Evolutionary conservation across 2,329 filamentous ascomycete genomes (phyloP).

Genomic region (Trichoderma gracile): DNA sequence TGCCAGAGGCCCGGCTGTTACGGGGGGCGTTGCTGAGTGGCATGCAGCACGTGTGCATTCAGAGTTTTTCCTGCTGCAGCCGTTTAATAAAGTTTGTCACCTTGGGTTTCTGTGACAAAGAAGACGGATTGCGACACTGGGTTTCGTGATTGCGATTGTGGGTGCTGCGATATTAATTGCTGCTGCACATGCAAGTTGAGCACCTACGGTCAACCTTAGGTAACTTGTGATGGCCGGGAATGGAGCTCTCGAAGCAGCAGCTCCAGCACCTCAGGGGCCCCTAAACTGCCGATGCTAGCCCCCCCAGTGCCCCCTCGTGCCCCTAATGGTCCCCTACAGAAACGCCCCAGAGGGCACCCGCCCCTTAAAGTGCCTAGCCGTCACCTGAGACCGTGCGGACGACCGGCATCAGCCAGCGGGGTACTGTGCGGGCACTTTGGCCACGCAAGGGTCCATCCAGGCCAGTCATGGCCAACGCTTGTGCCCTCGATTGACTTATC

Average conservation of each 20-base stretch:
- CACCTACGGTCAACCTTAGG: no score
- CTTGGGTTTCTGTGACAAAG: neutral
- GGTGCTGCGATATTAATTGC: neutral
- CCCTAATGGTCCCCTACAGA: neutral
- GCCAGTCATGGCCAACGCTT: conserved; percentile 3
- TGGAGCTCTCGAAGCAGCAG: neutral
- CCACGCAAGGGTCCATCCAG: conserved; percentile 6
- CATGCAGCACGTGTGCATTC: conserved; percentile 7
- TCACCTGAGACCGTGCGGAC: conserved; percentile 20
- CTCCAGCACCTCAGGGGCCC: neutral
- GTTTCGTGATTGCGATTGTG: neutral
- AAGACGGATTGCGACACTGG: neutral
- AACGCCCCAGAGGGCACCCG: neutral
- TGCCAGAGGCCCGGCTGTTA: neutral
- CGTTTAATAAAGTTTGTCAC: neutral
- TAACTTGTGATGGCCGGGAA: neutral
- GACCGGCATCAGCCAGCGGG: neutral
- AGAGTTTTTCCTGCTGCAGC: neutral
- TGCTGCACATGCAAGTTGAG: neutral
- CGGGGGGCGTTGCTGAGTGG: neutral
- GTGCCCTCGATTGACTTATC: neutral
- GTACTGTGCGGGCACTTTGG: conserved; percentile 21
- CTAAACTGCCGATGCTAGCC: conserved; percentile 17
- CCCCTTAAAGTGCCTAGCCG: neutral
- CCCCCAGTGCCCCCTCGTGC: neutral